Evolutionary conservation across 495 filamentous ascomycete species (phyloP).

Genomic region (Platismatia glauca): DNA sequence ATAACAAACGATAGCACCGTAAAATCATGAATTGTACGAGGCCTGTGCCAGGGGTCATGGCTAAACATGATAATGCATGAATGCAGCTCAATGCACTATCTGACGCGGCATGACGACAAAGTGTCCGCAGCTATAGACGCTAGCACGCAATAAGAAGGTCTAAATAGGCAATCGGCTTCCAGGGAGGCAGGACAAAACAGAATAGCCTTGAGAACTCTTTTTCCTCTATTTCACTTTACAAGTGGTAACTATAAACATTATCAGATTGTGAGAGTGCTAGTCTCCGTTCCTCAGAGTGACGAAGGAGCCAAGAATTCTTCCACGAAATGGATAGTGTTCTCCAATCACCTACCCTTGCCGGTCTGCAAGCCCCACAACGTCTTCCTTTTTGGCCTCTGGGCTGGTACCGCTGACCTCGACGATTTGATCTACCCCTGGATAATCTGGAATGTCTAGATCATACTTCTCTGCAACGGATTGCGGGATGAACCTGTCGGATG

Average conservation of each 20-base stretch:
- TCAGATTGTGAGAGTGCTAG: neutral
- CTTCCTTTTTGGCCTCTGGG: slow-evolving; percentile 30
- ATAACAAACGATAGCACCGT: neutral
- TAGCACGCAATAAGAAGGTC: neutral
- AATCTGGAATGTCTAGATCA: slow-evolving; percentile 70
- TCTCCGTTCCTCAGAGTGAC: neutral
- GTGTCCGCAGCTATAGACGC: neutral
- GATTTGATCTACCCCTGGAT: slow-evolving; percentile 83
- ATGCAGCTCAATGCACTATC: neutral
- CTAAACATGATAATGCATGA: neutral
- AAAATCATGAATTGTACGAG: neutral
- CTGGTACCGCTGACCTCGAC: slow-evolving; percentile 57
- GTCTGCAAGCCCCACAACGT: slow-evolving; percentile 10
- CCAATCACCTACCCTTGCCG: slow-evolving; percentile 10
- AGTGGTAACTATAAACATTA: neutral
- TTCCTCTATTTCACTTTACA: neutral
- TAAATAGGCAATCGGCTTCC: neutral
- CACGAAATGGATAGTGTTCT: neutral
- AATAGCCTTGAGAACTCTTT: neutral
- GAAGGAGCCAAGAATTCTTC: neutral
- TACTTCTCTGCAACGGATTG: slow-evolving; percentile 78
- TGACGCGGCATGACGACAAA: neutral
- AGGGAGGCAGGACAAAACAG: neutral
- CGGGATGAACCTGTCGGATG: slow-evolving; percentile 60
- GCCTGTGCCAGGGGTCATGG: neutral